Evolutionary conservation across 2,329 filamentous ascomycete species (phyloP).

Genomic region (Fusarium proliferatum): DNA sequence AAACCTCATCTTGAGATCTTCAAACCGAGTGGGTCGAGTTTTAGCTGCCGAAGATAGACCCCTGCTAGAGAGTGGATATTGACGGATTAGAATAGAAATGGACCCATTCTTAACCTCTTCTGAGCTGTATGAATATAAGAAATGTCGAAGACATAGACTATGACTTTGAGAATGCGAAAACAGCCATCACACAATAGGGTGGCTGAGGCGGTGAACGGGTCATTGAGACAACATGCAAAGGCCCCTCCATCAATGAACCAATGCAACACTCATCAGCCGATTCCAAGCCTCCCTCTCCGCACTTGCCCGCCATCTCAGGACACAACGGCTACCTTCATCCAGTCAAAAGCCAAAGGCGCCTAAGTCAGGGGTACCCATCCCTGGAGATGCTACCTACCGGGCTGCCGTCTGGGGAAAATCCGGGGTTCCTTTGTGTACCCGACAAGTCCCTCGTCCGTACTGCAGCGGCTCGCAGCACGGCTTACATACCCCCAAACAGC

Average conservation of each 20-base stretch:
- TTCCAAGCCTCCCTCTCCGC: slow-evolving; percentile 21
- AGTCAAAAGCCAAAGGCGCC: slow-evolving; percentile 20
- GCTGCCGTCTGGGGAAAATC: slow-evolving; percentile 34
- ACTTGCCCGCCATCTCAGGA: slow-evolving; percentile 21
- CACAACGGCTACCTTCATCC: slow-evolving; percentile 5
- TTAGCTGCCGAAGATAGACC: slow-evolving; percentile 27
- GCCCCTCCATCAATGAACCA: background rate
- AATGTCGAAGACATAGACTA: background rate
- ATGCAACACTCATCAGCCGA: slow-evolving; percentile 36
- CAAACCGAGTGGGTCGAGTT: slow-evolving; percentile 10
- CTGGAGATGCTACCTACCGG: background rate
- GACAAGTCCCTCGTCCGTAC: slow-evolving; percentile 23
- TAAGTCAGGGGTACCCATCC: slow-evolving; percentile 23
- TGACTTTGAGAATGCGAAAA: background rate
- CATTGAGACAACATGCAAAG: slow-evolving; percentile 4
- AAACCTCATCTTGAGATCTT: slow-evolving; percentile 24
- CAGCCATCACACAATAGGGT: background rate
- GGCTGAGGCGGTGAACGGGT: slow-evolving; percentile 7
- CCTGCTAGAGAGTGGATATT: slow-evolving; percentile 34
- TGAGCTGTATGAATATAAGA: background rate
- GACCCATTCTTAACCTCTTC: slow-evolving; percentile 23
- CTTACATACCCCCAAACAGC: background rate
- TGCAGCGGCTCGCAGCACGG: slow-evolving; percentile 2
- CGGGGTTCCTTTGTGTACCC: slow-evolving; percentile 25
- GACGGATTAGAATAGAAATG: slow-evolving; percentile 4